Percentiles rank a stretch among this genome's conserved stretches.
phyloP scores from a whole-genome alignment of 345 rosid genomes.

The Ceriops zippeliana region DNA sequence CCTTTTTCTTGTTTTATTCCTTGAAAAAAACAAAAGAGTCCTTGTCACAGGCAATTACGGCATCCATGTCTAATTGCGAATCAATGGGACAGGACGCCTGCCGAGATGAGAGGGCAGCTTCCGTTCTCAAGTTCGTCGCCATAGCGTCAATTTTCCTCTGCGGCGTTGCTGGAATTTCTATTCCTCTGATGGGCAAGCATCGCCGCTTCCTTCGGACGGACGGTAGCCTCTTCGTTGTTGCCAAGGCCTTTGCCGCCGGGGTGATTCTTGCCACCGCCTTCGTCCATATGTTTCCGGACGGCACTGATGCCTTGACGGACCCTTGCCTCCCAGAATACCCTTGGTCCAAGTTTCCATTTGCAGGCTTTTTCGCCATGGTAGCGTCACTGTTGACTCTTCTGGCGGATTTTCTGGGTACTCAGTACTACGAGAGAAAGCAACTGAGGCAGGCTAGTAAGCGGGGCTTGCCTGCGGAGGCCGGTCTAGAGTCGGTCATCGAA shows the following conservation, averaged over 20 bases:
- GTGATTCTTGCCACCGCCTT: slow-evolving; percentile 94
- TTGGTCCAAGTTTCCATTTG: slow-evolving; percentile 79
- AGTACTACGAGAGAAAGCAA: slow-evolving; percentile 82
- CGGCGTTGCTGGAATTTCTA: slow-evolving; percentile 58
- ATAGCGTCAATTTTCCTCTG: slow-evolving; percentile 67
- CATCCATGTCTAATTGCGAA: slow-evolving; percentile 42
- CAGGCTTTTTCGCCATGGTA: slow-evolving; percentile 84
- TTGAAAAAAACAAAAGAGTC: slow-evolving; percentile 20
- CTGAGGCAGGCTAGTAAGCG: slow-evolving; percentile 26
- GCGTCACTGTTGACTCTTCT: slow-evolving; percentile 70
- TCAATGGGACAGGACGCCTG: slow-evolving; percentile 46
- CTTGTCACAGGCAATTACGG: slow-evolving; percentile 24
- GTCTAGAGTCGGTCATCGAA: slow-evolving; percentile 40
- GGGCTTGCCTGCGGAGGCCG: slow-evolving; percentile 33
- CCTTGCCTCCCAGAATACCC: slow-evolving; percentile 71
- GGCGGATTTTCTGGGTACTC: slow-evolving; percentile 80
- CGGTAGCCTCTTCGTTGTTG: slow-evolving; percentile 64
- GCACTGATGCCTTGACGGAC: slow-evolving; percentile 49
- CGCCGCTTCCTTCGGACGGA: slow-evolving; percentile 56
- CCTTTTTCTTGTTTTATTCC: neutral
- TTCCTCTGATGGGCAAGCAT: slow-evolving; percentile 70
- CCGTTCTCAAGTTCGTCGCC: slow-evolving; percentile 58
- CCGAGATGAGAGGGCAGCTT: slow-evolving; percentile 59
- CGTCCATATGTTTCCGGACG: slow-evolving; percentile 85
- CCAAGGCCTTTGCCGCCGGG: slow-evolving; percentile 90